Conservation (phyloP, 2,329 filamentous ascomycete genomes). For the Alternaria conjuncta region DNA sequence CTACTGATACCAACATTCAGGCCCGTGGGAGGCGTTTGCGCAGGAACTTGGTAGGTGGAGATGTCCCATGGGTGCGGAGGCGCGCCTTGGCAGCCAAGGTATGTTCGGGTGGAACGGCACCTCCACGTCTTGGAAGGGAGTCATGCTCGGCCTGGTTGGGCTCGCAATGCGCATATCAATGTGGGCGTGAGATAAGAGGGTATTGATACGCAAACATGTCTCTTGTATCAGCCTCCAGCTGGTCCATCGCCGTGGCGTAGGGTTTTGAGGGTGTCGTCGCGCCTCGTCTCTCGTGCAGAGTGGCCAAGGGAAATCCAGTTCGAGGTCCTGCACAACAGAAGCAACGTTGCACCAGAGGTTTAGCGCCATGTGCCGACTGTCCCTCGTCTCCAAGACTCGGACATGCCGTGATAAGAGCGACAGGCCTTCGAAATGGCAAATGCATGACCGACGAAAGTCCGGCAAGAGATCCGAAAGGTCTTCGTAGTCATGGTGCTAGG, state of each 20-base stretch:
- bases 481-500: not conserved
- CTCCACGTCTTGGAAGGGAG: not conserved
- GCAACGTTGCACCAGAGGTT: not conserved
- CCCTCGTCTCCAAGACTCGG: not conserved
- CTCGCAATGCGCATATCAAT: not conserved
- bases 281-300: not conserved
- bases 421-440: not conserved
- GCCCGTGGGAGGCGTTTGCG: not conserved
- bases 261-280: not conserved
- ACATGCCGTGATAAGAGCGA: not conserved
- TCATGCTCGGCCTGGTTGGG: not conserved
- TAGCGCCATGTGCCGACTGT: not conserved
- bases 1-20: not conserved
- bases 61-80: not conserved
- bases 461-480: not conserved
- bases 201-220: not conserved
- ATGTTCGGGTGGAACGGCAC: conserved; percentile 1
- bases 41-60: not conserved
- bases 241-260: not conserved
- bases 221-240: not conserved
- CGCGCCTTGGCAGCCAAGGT: not conserved
- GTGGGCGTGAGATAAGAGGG: not conserved
- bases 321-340: not conserved
- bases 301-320: not conserved
- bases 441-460: not conserved